Evolutionary conservation across 345 rosid genomes (phyloP), one percentile per base, ranked within the genome.

Genomic region (Draba incana): DNA sequence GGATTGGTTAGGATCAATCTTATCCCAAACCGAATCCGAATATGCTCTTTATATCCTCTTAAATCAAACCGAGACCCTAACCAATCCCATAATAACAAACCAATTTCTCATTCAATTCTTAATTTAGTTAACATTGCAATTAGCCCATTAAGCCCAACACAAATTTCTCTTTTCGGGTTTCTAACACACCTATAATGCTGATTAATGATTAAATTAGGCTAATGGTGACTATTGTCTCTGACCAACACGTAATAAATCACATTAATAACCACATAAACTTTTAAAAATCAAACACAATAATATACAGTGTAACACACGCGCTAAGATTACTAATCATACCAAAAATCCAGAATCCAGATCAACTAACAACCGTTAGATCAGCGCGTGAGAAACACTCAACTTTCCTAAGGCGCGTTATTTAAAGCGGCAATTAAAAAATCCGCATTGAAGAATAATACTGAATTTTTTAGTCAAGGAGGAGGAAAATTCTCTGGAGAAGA

Each of bases 211-310:
- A 33, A 47, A 46, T 62, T 16, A 62, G 5, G 15, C 47, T 8
- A 9, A 46, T 5, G 25, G 50, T 37, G 74, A 67, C 78, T 75
- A 45, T 53, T 44, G 69, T 74, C 78, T 45, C 74, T 67, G 78
- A 75, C 74, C 74, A 61, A 61, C 69, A 68, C 64, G 45, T 61
- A 53, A 24, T 58, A 57, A 14, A 41, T 4, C 54, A 45, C 54
- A 53, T 24, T 53, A 28, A 50, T 51, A 10, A 35, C 48, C 38
- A 14, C 10, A 62, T n/a, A 62, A 52, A 10, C 33, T 7, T 45
- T 6, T 3, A 4, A 10, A 6, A 65, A 48, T 33, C 30, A 45
- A 54, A 55, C 12, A 38, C 5, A 13, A 9, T n/a, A 28, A 2
- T 5, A 28, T 28, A 28, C 5, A 28, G 20, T 20, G 20, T 20